Percentiles rank a stretch among this genome's conserved stretches.
Evolutionary conservation across 208 protist genomes (phyloP).

Genomic region (Endotrypanum monterogeii): DNA sequence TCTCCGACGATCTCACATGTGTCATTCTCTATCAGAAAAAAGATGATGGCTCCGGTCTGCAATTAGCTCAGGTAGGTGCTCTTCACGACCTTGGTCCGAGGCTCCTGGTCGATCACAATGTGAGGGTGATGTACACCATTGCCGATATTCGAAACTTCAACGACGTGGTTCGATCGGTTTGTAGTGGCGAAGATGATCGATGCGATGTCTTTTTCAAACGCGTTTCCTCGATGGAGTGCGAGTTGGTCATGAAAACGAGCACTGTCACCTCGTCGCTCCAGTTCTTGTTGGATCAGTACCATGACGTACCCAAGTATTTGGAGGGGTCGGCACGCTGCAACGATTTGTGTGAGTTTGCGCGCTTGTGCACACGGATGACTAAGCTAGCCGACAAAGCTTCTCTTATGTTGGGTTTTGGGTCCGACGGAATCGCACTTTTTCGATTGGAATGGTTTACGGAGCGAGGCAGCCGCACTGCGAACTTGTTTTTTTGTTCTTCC

Average conservation of each 20-base stretch:
- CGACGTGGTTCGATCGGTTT: conserved; percentile 44
- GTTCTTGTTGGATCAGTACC: conserved; percentile 25
- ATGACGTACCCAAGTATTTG: conserved; percentile 21
- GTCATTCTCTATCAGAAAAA: conserved; percentile 46
- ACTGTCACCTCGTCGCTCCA: conserved; percentile 35
- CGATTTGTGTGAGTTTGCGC: conserved; percentile 55
- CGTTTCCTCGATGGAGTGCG: conserved; percentile 29
- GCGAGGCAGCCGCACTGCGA: conserved; percentile 28
- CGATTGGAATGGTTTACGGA: conserved; percentile 48
- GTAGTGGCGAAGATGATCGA: conserved; percentile 43
- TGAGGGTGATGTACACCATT: conserved; percentile 45
- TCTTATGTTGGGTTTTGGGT: conserved; percentile 58
- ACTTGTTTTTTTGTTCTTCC: conserved; percentile 59
- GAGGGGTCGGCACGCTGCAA: conserved; percentile 45
- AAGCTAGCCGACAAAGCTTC: conserved; percentile 4
- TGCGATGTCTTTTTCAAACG: conserved; percentile 45
- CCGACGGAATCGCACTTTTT: conserved; percentile 48
- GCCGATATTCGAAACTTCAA: conserved; percentile 50
- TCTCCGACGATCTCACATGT: conserved; percentile 37
- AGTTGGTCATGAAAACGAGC: conserved; percentile 34
- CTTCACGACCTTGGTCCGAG: conserved; percentile 68
- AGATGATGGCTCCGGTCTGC: conserved; percentile 33
- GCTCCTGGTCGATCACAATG: conserved; percentile 53
- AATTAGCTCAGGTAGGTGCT: conserved; percentile 45
- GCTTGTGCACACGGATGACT: conserved; percentile 33